Conservation (phyloP, 108 stramenopile species). For the Mediolabrus comicus region DNA sequence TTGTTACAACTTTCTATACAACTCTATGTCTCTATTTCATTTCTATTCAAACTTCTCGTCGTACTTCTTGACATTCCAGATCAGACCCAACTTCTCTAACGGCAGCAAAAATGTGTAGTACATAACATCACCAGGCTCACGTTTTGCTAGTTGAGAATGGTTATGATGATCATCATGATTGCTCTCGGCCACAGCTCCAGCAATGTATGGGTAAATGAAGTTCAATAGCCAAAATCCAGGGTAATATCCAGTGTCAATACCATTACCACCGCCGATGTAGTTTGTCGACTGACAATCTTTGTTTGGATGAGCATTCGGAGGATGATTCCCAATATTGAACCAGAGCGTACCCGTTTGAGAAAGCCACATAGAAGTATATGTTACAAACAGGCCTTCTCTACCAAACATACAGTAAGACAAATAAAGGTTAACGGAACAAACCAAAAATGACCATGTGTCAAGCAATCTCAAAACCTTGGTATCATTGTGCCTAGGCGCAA, state of each 20-base stretch:
- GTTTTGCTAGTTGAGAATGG: conserved; percentile 42
- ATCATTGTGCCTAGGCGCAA: conserved; percentile 50
- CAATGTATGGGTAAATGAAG: conserved; percentile 26
- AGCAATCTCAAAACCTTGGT: conserved; percentile 31
- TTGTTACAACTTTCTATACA: background rate
- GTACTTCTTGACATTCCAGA: conserved; percentile 44
- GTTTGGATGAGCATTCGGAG: conserved; percentile 18
- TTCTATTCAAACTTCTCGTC: background rate
- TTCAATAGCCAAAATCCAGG: conserved; percentile 38
- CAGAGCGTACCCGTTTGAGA: conserved; percentile 53
- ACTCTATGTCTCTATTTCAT: background rate
- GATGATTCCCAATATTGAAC: conserved; percentile 65
- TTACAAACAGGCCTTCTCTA: conserved; percentile 42
- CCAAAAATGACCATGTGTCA: conserved; percentile 47
- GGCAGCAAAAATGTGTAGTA: conserved; percentile 47
- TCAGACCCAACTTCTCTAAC: conserved; percentile 31
- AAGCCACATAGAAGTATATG: conserved; percentile 50
- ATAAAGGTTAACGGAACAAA: conserved; percentile 24
- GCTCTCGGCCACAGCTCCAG: conserved; percentile 28
- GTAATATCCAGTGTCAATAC: conserved; percentile 25
- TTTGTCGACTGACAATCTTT: conserved; percentile 30
- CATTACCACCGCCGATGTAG: conserved; percentile 8
- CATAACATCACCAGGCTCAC: conserved; percentile 32
- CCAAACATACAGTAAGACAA: conserved; percentile 28
- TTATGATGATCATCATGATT: conserved; percentile 52